Base-by-base conservation (phyloP, 306 rosid genomes). In the Coriaria nepalensis region DNA sequence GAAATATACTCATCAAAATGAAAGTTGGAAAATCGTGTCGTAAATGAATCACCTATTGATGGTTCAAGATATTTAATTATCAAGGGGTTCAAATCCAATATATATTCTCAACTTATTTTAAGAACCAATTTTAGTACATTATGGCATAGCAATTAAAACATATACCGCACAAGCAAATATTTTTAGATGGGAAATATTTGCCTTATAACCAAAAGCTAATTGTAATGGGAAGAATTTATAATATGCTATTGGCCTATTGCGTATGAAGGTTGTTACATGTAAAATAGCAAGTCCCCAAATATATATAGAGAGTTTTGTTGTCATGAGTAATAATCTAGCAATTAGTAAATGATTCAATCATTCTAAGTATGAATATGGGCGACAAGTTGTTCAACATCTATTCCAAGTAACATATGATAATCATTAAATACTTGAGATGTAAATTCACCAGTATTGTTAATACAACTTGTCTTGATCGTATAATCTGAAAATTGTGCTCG, bases 1-100 rank as follows among this genome's bases (percentile, higher is more conserved):
- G 2, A 29, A 6, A 14, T 8, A 15, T 0, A 47, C 9, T 62
- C 41, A 61, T 61, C 13, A 52, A 61, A 61, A 5, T 61, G 15
- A 44, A 7, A 52, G 45, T 61, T 10, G 0, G 33, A 39, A 51
- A 61, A 61, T 9, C n/a, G 10, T 34, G 59, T 8, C 0, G 9
- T 61, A 29, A 52, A 49, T 2, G 10, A 9, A 35, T 59, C 66
- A 44, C 2, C 8, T 4, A 35, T 43, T 8, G 35, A 5, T 32
- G 35, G 13, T 35, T 55, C 50, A 0, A 55, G n/a, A 6, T 55
- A 55, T 34, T 32, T 0, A 7, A 37, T 45, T 0, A 57, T 10
- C 6, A 2, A 8, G n/a, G 12, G n/a, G 42, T 5, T 57, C 51
- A 56, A 9, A 56, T 0, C 35, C 11, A 35, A 56, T 12, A 45